Conservation (phyloP, 2,329 filamentous ascomycete genomes). For the Camillea tinctor region DNA sequence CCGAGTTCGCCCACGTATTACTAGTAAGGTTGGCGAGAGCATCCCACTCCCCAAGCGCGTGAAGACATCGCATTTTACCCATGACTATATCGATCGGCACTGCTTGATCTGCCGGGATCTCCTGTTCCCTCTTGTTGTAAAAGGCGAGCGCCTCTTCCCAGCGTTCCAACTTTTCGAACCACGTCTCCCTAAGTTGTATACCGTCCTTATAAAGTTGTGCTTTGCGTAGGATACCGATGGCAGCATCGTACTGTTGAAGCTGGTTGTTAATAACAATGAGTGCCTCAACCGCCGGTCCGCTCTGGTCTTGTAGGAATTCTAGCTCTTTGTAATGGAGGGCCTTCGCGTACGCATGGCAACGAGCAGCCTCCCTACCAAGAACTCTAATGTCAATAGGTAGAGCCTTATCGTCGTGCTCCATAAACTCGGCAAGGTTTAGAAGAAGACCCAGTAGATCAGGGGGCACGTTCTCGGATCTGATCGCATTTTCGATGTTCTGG, state of each 20-base stretch:
- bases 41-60: conserved; percentile 97
- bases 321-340: conserved; percentile 98
- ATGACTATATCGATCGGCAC: conserved; percentile 91
- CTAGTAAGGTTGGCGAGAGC: conserved; percentile 83
- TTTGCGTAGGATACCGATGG: conserved; percentile 94
- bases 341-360: conserved; percentile 97
- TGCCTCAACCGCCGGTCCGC: conserved; percentile 90
- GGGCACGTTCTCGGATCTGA: conserved; percentile 92
- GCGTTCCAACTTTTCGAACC: conserved; percentile 97
- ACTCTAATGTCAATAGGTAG: conserved; percentile 95
- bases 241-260: conserved; percentile 95
- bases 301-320: conserved; percentile 97
- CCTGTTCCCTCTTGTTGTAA: conserved; percentile 81
- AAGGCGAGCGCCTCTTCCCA: conserved; percentile 97
- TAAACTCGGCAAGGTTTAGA: conserved; percentile 96
- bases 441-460: conserved; percentile 93
- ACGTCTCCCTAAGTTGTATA: conserved; percentile 94
- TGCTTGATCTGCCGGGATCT: conserved; percentile 56
- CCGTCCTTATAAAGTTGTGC: conserved; percentile 91
- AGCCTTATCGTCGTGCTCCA: conserved; percentile 99
- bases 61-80: conserved; percentile 98
- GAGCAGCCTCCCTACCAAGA: conserved; percentile 88
- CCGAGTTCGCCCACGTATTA: conserved; percentile 90
- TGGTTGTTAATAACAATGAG: conserved; percentile 99
- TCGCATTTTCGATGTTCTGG: conserved; percentile 89